Evolutionary conservation across 352 stramenopile genomes (phyloP), one percentile per base, ranked within the genome.

Genomic region (Globisporangium nodosum): DNA sequence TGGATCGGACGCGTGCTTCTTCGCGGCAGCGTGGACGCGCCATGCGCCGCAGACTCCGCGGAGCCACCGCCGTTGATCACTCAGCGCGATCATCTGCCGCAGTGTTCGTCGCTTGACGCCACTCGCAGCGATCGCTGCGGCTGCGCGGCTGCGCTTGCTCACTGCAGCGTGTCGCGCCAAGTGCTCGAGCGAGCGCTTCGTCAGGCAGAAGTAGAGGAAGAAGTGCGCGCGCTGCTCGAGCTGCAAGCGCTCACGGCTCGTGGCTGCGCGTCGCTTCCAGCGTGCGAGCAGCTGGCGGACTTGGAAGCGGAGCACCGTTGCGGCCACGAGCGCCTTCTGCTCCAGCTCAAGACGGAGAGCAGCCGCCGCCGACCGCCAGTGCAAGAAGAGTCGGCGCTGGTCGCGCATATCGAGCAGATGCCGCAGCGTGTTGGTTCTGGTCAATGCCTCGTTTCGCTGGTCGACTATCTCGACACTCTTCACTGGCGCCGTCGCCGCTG

Each of bases 181-280:
- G 24, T 46, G 56, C 30, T 9, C 33, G 33, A 67, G 49, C 35
- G 56, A 65, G 13, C 39, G 56, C 47, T 65, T 67, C 24, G 52
- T 42, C 30, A 67, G 27, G 20, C 52, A 60, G 27, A 57, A 67
- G 39, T 67, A 67, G 16, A 65, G 49, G 33, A 67, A 67, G 42
- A 67, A 65, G 46, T 49, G 40, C 40, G 61, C 61, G 33, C 57
- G 56, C n/a, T 65, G 27, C 35, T 55, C 33, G 24, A 55, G 49
- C 9, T 65, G 33, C 3, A 42, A 13, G 16, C 18, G 56, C 5
- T 64, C 61, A 11, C 40, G 35, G 0, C 20, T 27, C 1, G 52
- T 15, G 0, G 3, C 12, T 1, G 50, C 11, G 7, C 13, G 54
- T n/a, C 27, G 37, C 24, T 56, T 56, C 60, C 60, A 65, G 16